Conservation (phyloP, 345 rosid species). For the Fremontodendron californicum region DNA sequence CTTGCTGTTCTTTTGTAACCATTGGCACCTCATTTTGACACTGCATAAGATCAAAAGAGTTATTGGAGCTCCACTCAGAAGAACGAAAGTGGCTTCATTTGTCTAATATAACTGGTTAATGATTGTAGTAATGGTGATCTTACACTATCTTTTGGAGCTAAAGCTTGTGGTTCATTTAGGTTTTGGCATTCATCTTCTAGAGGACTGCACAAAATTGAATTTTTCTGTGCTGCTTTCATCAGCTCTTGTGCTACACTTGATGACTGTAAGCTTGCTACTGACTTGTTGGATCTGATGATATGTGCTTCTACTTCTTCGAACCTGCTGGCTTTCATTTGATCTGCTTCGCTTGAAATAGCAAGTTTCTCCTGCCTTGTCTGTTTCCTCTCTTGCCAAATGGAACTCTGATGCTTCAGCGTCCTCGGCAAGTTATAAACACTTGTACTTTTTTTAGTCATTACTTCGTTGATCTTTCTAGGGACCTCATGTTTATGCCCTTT, state of each 20-base stretch:
- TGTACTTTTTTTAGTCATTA: slow-evolving; percentile 29
- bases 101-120: neutral
- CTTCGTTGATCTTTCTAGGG: slow-evolving; percentile 40
- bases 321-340: slow-evolving; percentile 23
- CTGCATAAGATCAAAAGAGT: slow-evolving; percentile 26
- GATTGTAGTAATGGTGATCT: slow-evolving; percentile 24
- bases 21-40: slow-evolving; percentile 22
- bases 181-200: slow-evolving; percentile 23
- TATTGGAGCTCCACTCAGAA: slow-evolving; percentile 4
- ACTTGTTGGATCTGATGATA: slow-evolving; percentile 21
- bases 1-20: slow-evolving; percentile 30
- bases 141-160: slow-evolving; percentile 40
- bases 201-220: slow-evolving; percentile 23
- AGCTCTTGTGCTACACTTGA: slow-evolving; percentile 18
- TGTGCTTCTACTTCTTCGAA: slow-evolving; percentile 30
- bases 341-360: slow-evolving; percentile 23
- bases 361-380: slow-evolving; percentile 32
- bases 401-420: slow-evolving; percentile 31
- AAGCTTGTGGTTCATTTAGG: slow-evolving; percentile 27
- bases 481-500: slow-evolving; percentile 27
- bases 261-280: slow-evolving; percentile 26
- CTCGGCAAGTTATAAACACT: slow-evolving; percentile 24
- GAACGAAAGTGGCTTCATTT: slow-evolving; percentile 1
- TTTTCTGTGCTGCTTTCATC: slow-evolving; percentile 31
- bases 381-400: slow-evolving; percentile 31